Base-by-base conservation (phyloP, 75 land plant genomes). In the Pseudotsuga menziesii region DNA sequence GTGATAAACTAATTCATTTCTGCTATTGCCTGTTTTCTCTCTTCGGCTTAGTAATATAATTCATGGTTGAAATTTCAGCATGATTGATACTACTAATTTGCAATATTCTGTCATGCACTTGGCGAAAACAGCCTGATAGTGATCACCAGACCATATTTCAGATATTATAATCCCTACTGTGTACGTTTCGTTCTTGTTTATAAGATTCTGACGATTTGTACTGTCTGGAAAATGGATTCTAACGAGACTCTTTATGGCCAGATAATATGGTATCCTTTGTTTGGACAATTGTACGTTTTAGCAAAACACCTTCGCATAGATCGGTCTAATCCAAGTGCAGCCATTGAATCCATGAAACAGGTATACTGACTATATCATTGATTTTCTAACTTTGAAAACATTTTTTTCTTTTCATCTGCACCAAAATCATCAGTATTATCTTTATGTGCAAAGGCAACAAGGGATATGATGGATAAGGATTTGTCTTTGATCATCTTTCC, bases 211-310 rank as follows among this genome's bases (percentile, higher is more conserved):
- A 58, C 20, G 73, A 29, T 8, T 5, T 26, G 32, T 72, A 19
- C 32, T 72, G 25, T 20, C 39, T 27, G 73, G 39, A 19, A 27
- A 72, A 72, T 13, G n/a, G 73, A 72, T 72, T 23, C 20, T 29
- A 15, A 27, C 54, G 1, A 48, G 12, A 48, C 27, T 39, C 70
- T 5, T 77, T 61, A 72, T 41, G 25, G 57, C 14, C 78, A 88
- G 89, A 85, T 85, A 41, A 82, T 88, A 62, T 85, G 87, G 87
- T 88, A 88, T 66, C 89, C 89, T 23, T 54, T 88, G 16, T 78
- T 88, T 74, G 89, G 89, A 2, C 89, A 85, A 61, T 76, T 88
- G 2, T 88, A 88, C 61, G 81, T 85, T 20, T 58, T 88, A 67
- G 85, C 87, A 12, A 83, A 81, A 39, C 89, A 88, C 61, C 82